Evolutionary conservation across 257 asterid species (phyloP).

Genomic region (Gardenia jasminoides): DNA sequence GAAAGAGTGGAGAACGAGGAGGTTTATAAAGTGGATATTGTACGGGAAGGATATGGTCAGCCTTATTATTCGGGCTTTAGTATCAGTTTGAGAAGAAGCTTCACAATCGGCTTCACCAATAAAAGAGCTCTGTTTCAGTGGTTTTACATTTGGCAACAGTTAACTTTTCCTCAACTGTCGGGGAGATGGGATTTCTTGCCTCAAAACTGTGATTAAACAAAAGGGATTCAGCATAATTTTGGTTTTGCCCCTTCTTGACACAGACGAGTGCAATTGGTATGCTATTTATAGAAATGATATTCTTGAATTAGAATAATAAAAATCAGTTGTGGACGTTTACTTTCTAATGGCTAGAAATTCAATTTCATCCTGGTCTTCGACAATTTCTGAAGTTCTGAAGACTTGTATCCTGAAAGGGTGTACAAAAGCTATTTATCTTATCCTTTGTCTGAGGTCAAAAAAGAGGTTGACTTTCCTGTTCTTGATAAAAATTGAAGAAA

Average conservation of each 20-base stretch:
- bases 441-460: neutral
- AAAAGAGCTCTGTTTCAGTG: neutral
- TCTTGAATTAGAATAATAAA: too few species aligned
- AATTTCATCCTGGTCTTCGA: neutral
- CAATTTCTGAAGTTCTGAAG: neutral
- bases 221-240: neutral
- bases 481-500: neutral
- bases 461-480: neutral
- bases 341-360: neutral
- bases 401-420: neutral
- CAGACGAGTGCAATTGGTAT: neutral
- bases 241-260: neutral
- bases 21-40: slow-evolving; percentile 28
- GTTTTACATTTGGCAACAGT: neutral
- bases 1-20: neutral
- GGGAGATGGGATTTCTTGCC: neutral
- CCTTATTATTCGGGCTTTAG: slow-evolving; percentile 31
- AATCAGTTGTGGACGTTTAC: neutral
- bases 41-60: slow-evolving; percentile 27
- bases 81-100: neutral
- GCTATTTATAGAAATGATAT: neutral
- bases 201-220: neutral
- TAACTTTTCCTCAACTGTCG: slow-evolving; percentile 4
- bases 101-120: neutral
- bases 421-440: neutral